Evolutionary conservation across 2,329 filamentous ascomycete genomes (phyloP), one percentile per base, ranked within the genome.

Genomic region (Monosporascus sp.): DNA sequence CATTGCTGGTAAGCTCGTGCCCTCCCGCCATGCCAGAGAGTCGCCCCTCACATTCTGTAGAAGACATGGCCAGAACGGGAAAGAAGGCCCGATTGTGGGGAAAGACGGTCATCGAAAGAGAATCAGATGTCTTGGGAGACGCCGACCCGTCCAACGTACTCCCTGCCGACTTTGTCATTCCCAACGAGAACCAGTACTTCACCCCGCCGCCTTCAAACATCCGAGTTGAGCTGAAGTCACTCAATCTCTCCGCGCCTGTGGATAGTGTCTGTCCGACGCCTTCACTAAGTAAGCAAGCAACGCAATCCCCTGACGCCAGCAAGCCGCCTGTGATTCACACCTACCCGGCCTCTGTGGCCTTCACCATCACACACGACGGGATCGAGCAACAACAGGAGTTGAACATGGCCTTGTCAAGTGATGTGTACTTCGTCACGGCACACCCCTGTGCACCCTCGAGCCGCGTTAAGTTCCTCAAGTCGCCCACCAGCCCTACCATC

Each of bases 401-500:
- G 50, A 72, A 71, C 2, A 74, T 78, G 49, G 62, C 74, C 1
- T 66, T 88, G 9, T 68, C 70, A 6, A 79, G 83, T 58, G 83
- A 87, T 53, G 75, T 86, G 22, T 79, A 79, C 59, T 87, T 87
- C 63, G 80, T 86, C 18, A 86, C 84, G 1, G 83, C 83, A 0
- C 82, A 86, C 58, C 84, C 84, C 0, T 88, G 84, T 60, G 76
- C 80, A 5, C 77, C 80, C 2, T 82, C 81, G 1, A 74, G 75
- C 49, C 75, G 78, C 52, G 78, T 83, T 2, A 79, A 76, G 56
- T 78, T 85, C 51, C 63, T 85, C 49, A 82, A 80, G 63, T 82
- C 81, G 15, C 79, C 81, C 0, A 77, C 77, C 1, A 85, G 80
- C 61, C 81, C 82, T 20, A 81, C 78, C 1, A 81, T 83, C 50